These are phyloP conservation scores for Microcyclospora pomicola DNA, from an alignment of 2,329 filamentous ascomycete genomes.

Conservation along the genomic window DNA sequence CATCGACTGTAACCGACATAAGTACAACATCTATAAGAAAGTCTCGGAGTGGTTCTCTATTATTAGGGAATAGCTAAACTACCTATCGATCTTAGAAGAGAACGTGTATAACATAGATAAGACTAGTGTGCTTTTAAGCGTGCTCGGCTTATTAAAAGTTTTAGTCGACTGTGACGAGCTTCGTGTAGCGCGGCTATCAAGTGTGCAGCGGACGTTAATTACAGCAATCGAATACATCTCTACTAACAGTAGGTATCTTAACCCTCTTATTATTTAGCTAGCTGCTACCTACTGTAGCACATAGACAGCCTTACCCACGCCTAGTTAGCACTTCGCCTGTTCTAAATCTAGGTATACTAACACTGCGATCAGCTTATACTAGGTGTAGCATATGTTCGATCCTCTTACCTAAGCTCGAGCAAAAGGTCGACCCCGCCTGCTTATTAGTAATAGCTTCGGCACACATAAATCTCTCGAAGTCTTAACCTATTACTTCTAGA, in stretches of 20 bases:
- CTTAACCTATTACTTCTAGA: no score
- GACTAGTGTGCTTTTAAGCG: conserved; percentile 20
- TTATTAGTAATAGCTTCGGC: no score
- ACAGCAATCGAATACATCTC: conserved; percentile 17
- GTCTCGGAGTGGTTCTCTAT: conserved; percentile 20
- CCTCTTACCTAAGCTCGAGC: no score
- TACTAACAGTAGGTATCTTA: conserved; percentile 16
- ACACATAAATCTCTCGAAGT: no score
- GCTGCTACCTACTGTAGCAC: conserved; percentile 16
- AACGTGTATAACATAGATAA: no score
- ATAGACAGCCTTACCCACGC: conserved; percentile 16
- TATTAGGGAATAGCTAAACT: no score
- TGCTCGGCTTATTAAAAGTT: conserved; percentile 19
- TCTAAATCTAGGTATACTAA: conserved; percentile 12
- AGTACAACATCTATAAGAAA: conserved; percentile 20
- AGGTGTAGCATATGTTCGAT: no score
- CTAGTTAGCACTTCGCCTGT: conserved; percentile 11
- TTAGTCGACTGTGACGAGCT: conserved; percentile 18
- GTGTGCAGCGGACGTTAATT: conserved; percentile 15
- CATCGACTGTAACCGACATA: conserved; percentile 15
- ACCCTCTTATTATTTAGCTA: conserved; percentile 17
- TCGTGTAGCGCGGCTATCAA: conserved; percentile 12
- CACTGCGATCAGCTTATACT: no score
- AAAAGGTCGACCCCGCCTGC: conserved; percentile 22
- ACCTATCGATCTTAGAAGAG: no score